A percentile compares a stretch with the other conserved stretches of the same genome.
Conservation (phyloP, 768 basidiomycete genomes). For the Rhodotorula taiwanensis region DNA sequence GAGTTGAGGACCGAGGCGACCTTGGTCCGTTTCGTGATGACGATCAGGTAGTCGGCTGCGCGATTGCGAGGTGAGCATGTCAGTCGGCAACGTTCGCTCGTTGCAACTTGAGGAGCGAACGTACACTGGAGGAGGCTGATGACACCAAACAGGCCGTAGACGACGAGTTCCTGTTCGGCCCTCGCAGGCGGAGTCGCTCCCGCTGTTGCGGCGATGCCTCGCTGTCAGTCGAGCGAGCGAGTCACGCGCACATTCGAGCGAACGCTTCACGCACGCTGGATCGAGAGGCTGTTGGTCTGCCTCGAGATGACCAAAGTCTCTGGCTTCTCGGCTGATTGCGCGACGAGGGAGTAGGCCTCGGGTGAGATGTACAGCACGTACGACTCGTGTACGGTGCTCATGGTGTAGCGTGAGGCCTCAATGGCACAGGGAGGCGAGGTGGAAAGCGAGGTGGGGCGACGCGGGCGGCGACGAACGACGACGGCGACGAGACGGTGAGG, state of each 20-base stretch:
- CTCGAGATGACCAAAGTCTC: slow-evolving; percentile 47
- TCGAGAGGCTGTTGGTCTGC: slow-evolving; percentile 43
- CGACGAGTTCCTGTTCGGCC: slow-evolving; percentile 46
- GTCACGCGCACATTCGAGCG: too few species aligned
- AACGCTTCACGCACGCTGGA: slow-evolving; percentile 48
- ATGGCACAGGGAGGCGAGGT: too few species aligned
- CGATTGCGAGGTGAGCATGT: not conserved
- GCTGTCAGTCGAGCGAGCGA: not conserved
- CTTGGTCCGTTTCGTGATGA: slow-evolving; percentile 74
- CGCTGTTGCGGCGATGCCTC: not conserved
- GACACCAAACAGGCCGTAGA: slow-evolving; percentile 51
- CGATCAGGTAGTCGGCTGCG: slow-evolving; percentile 84
- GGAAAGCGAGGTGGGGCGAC: not conserved
- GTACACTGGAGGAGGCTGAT: slow-evolving; percentile 48
- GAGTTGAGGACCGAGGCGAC: slow-evolving; percentile 73
- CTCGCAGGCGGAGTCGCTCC: slow-evolving; percentile 40
- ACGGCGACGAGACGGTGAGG: not conserved
- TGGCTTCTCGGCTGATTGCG: slow-evolving; percentile 21
- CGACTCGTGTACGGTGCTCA: slow-evolving; percentile 10
- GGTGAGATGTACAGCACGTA: slow-evolving; percentile 26
- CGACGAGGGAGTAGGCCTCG: slow-evolving; percentile 36
- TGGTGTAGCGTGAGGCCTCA: not conserved
- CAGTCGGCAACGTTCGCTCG: not conserved
- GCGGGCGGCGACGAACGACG: not conserved
- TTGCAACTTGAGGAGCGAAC: not conserved